Base-by-base conservation (phyloP, 1,139 yeast species). In the Pichiaceae sp. region DNA sequence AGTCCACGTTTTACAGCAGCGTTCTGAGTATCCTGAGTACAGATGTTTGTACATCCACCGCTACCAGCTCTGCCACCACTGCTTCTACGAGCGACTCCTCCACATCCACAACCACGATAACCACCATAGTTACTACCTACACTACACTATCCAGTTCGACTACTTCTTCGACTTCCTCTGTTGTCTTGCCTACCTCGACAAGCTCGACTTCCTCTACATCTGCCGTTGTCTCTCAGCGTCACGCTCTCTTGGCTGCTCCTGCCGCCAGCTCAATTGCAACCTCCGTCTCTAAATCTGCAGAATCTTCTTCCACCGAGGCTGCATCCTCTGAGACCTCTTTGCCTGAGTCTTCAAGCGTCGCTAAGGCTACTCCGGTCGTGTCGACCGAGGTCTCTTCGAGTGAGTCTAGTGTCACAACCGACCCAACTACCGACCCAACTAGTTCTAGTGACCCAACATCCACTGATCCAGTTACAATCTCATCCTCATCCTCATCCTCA, bases 41-140 rank as follows among this genome's bases (percentile, higher is more conserved):
- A 7, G 24, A 21, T 21, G 24, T 21, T 21, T 21, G 24, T 21
- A 11, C n/a, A n/a, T n/a, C n/a, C n/a, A n/a, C n/a, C n/a, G n/a
- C n/a, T n/a, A n/a, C n/a, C n/a, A n/a, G n/a, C 17, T 85, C 84
- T 54, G 57, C 53, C 21, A 63, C 35, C 33, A 73, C 64, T 29
- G 59, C 53, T 21, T 63, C 62, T 14, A 60, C 75, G 63, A 70
- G 72, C 52, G 46, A 50, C 26, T 47, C 61, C 17, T 35, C 46
- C 23, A 19, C n/a, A 11, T 12, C 30, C 18, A 14, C 39, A 9
- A 19, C 32, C 14, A 8, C 49, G 18, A 42, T 47, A 16, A 34
- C 44, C 20, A 33, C 53, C 17, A 42, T 44, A 26, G 19, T 52
- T 9, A n/a, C n/a, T n/a, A n/a, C n/a, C n/a, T n/a, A n/a, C n/a